Evolutionary conservation across 306 rosid genomes (phyloP), one percentile per base, ranked within the genome.

Genomic region (Quercus wislizeni): DNA sequence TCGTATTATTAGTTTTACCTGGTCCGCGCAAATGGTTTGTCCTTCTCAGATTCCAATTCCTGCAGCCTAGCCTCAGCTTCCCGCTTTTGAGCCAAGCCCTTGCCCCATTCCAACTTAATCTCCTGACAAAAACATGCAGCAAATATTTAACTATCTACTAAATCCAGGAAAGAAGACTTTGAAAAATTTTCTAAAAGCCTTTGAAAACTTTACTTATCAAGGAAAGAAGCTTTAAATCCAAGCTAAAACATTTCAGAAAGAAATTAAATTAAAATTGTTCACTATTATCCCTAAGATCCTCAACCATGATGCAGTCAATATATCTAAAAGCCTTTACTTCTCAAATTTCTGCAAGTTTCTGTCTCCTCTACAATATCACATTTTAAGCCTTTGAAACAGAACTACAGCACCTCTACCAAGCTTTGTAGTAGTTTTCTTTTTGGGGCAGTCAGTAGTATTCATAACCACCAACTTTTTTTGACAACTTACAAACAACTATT

Each of bases 61-160:
- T 91, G 84, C 41, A 86, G 75, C 82, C 71, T 91, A 67, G 89
- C 92, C 83, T 95, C 98, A 74, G 87, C 94, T 86, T 95, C 98
- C 88, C 96, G 87, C 90, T 91, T 95, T 87, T 90, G 99, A 81
- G 99, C 92, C 85, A 95, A 88, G 71, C 98, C 99, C 84, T 91
- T 95, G 55, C 97, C 97, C 97, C 97, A 95, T 88, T 95, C 97
- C 85, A 92, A 86, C 78, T 85, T 88, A 54, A 46, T 91, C 85
- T 92, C 99, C 97, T 92, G 78, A 58, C 74, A 74, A 86, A 84
- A 56, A 74, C 20, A 80, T 20, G 71, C 21, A 61, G 76, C 67
- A 78, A 52, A 23, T 67, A 41, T 58, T 75, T 75, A 54, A 72
- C 63, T 41, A 10, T 43, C 18, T 17, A 31, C 70, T 61, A 72